Conservation (phyloP, 768 basidiomycete species). For the Termitomyces sp. region DNA sequence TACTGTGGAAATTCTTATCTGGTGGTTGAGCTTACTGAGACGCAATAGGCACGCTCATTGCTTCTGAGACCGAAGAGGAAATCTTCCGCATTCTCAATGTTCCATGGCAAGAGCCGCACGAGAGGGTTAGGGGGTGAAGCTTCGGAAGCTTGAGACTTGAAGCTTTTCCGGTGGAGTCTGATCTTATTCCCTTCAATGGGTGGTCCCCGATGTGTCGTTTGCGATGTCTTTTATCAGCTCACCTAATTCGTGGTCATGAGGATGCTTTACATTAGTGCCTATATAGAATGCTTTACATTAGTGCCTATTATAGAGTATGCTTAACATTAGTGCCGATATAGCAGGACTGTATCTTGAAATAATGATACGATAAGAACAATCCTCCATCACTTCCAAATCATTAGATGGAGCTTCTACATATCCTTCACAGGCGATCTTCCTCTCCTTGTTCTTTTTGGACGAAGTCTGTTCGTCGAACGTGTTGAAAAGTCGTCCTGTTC, state of each 20-base stretch:
- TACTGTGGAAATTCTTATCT: not conserved
- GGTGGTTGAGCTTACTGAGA: not conserved
- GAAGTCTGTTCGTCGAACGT: not conserved
- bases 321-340: no score
- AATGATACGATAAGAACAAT: not conserved
- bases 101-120: constrained; percentile 79
- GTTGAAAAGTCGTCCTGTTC: not conserved
- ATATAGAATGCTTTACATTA: no score
- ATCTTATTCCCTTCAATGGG: not conserved
- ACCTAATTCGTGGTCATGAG: not conserved
- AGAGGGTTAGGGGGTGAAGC: constrained; percentile 51
- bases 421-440: not conserved
- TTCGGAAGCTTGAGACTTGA: no score
- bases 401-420: not conserved
- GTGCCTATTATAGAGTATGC: no score
- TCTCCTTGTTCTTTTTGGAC: not conserved
- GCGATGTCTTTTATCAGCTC: constrained; percentile 11
- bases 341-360: no score
- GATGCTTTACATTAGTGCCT: no score
- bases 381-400: no score
- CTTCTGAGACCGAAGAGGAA: constrained; percentile 81
- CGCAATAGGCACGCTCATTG: constrained; percentile 55
- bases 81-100: constrained; percentile 77
- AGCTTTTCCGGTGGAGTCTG: no score
- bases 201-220: not conserved